Evolutionary conservation across 768 basidiomycete genomes (phyloP), one percentile per base, ranked within the genome.

Genomic region (Leccinum ochraceum): DNA sequence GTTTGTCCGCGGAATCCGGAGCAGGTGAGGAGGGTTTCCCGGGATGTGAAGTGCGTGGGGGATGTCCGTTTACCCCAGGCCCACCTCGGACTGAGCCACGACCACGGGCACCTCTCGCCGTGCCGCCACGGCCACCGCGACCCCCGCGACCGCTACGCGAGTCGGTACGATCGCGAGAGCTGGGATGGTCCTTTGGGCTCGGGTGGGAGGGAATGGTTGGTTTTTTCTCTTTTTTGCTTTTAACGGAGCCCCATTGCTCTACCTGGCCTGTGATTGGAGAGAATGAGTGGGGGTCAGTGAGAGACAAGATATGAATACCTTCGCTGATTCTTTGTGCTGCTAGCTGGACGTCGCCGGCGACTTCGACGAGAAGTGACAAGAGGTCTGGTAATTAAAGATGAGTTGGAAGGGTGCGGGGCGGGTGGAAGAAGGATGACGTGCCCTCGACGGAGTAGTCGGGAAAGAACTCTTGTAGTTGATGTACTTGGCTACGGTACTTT

Each of bases 171-270:
- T 72, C 71, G 36, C 74, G 72, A 54, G 62, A 36, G 8, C 39
- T 5, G 49, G 63, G 61, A 7, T 68, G 67, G 26, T 88, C 83
- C 74, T 86, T 89, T 53, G 86, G 72, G 49, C 69, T 63, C 44
- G 77, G 54, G 46, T 82, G 80, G 42, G 76, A 54, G 32, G 79
- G 48, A 20, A 78, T 54, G 13, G 81, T 67, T 0, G 64, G 49
- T 76, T 91, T 93, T 81, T 93, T 92, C 74, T 94, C 90, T 79
- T 92, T 94, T 84, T 92, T 94, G 75, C 85, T 88, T 63, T 85
- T 85, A 59, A 92, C 92, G 57, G 90, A 85, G 55, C 84, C 91
- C 92, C 92, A 94, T 69, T 88, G 89, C 72, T 87, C 85, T 52
- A 82, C 88, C 65, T 80, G 80, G 69, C 92, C 92, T 94, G 71